Percentiles rank a stretch among this genome's conserved stretches.
phyloP scores from a whole-genome alignment of 106 monocot species.

The Phalaenopsis equestris region DNA sequence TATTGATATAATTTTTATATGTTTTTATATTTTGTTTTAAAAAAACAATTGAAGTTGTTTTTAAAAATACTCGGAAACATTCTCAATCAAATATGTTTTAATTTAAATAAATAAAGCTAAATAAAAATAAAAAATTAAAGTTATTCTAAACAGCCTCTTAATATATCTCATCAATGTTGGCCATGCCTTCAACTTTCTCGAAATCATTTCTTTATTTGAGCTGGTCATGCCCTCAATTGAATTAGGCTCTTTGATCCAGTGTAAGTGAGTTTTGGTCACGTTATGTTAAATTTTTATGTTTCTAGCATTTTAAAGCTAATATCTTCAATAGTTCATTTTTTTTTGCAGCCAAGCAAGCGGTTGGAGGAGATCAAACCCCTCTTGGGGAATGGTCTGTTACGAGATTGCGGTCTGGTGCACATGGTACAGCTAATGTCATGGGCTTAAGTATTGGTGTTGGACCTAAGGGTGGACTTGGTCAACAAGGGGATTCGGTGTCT shows the following conservation, averaged over 20 bases:
- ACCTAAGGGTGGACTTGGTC: slow-evolving; percentile 92
- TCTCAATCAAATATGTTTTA: no score
- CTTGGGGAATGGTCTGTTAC: slow-evolving; percentile 89
- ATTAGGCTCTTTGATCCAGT: neutral
- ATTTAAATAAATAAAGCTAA: no score
- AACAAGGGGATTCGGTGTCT: slow-evolving; percentile 80
- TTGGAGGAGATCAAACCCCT: slow-evolving; percentile 91
- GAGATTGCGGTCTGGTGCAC: slow-evolving; percentile 82
- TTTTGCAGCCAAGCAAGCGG: slow-evolving; percentile 87
- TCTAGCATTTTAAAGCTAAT: slow-evolving; percentile 14
- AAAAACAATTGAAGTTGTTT: no score
- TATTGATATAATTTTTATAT: no score
- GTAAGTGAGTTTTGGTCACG: neutral
- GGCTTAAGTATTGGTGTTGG: slow-evolving; percentile 77
- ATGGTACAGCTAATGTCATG: slow-evolving; percentile 66
- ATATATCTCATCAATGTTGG: neutral
- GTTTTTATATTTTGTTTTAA: no score
- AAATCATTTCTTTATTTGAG: neutral
- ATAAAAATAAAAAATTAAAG: no score
- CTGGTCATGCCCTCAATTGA: neutral
- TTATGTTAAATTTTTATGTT: neutral
- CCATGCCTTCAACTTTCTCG: neutral
- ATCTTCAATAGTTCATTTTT: slow-evolving; percentile 30
- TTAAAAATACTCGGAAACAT: no score
- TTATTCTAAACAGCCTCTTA: neutral